phyloP scores from a whole-genome alignment of 345 rosid species.

The Pelargonium nanum region DNA sequence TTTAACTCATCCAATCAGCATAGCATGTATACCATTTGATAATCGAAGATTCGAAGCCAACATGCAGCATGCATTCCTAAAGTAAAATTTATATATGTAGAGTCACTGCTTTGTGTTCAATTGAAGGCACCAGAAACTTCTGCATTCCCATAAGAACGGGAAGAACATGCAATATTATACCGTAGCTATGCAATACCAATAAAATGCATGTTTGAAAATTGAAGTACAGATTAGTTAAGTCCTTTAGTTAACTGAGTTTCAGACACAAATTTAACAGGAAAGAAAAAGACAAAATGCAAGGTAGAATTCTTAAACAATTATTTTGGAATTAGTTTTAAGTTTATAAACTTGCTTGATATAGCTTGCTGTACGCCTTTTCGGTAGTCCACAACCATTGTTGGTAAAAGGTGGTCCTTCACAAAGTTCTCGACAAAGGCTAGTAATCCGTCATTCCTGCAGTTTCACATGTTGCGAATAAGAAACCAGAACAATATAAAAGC shows the following conservation, averaged over 20 bases:
- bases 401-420: constrained; percentile 92
- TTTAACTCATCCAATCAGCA: neutral
- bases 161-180: neutral
- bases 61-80: neutral
- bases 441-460: constrained; percentile 88
- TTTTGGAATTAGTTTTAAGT: constrained; percentile 5
- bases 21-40: neutral
- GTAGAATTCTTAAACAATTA: constrained; percentile 3
- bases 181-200: neutral
- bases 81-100: too few species aligned
- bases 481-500: neutral
- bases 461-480: neutral
- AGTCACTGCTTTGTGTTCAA: neutral
- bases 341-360: constrained; percentile 73
- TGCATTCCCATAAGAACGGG: neutral
- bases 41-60: neutral
- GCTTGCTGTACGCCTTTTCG: constrained; percentile 98
- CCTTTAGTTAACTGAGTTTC: constrained; percentile 1
- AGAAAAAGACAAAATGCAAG: neutral
- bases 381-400: constrained; percentile 95
- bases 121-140: neutral
- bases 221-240: constrained; percentile 3
- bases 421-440: constrained; percentile 90
- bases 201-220: neutral
- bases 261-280: constrained; percentile 2